Evolutionary conservation across 2,329 filamentous ascomycete genomes (phyloP), one percentile per base, ranked within the genome.

Genomic region (Rosellinia necatrix): DNA sequence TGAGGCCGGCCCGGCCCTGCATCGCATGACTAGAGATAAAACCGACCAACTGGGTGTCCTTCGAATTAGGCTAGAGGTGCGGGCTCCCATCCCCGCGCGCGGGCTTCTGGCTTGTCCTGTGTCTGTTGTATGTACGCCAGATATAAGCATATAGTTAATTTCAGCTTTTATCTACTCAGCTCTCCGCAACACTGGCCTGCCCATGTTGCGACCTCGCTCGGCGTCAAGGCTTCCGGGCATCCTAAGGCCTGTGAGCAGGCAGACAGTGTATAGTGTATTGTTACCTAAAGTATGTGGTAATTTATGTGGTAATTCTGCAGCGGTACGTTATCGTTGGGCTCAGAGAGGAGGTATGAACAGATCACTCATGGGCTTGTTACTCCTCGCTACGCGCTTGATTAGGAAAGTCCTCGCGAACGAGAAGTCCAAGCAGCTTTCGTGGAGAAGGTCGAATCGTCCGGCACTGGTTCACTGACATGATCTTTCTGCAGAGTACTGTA

Each of bases 11-110:
- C 50, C 44, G 37, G 37, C 17, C 25, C 41, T 55, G 51, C 30
- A 51, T 35, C 44, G 49, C 47, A 50, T 54, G 27, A 30, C 24
- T 50, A 42, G 15, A 50, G 46, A 55, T 58, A 55, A n/a, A n/a
- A 38, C 51, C 46, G 40, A 58, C 32, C 34, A 54, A 49, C 27
- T 17, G 25, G 29, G 43, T 13, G 15, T 30, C 22, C 29, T 47
- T 44, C 35, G 17, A 17, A 27, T 17, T 46, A 29, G 19, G 25
- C 8, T 19, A 40, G 50, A 42, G 12, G 27, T 46, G 32, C 35
- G 30, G 41, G 43, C 38, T 13, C 5, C 32, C 5, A 13, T 9
- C 8, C 8, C 32, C n/a, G 22, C n/a, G n/a, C n/a, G n/a, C n/a
- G n/a, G n/a, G n/a, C n/a, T n/a, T n/a, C n/a, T n/a, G n/a, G n/a